phyloP scores from a whole-genome alignment of 176 grass and related monocot genomes.

The Dendrocalamus sinicus region DNA sequence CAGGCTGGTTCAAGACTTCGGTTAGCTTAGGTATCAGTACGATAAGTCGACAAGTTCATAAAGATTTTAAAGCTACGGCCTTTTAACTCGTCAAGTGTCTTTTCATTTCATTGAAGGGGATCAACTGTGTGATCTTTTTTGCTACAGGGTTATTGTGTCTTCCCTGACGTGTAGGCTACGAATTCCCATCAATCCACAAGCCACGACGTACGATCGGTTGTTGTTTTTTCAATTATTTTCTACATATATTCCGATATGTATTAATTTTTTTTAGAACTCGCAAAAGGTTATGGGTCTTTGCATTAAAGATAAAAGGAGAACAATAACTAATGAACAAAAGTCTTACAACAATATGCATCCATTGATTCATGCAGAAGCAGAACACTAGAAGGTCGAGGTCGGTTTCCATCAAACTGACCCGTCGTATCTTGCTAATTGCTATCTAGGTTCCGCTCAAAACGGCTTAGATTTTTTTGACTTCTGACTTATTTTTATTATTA shows the following conservation, averaged over 20 bases:
- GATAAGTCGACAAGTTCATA: background rate
- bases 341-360: too few relatives aligned
- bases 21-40: background rate
- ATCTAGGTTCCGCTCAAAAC: too few relatives aligned
- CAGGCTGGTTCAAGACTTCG: background rate
- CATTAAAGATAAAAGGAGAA: too few relatives aligned
- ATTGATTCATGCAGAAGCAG: background rate
- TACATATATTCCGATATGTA: background rate
- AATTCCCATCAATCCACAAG: too few relatives aligned
- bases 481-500: too few relatives aligned
- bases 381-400: background rate
- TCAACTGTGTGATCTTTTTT: background rate
- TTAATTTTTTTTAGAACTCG: too few relatives aligned
- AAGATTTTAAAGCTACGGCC: background rate
- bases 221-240: background rate
- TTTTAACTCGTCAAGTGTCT: background rate
- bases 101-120: background rate
- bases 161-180: conserved; percentile 5
- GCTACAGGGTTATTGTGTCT: background rate
- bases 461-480: too few relatives aligned
- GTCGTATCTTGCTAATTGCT: too few relatives aligned
- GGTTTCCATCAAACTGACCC: conserved; percentile 9
- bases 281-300: too few relatives aligned
- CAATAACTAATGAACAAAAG: too few relatives aligned
- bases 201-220: background rate